Evolutionary conservation across 192 early-diverging fungal species (phyloP).

Genomic region (Backusella tuberculispora): DNA sequence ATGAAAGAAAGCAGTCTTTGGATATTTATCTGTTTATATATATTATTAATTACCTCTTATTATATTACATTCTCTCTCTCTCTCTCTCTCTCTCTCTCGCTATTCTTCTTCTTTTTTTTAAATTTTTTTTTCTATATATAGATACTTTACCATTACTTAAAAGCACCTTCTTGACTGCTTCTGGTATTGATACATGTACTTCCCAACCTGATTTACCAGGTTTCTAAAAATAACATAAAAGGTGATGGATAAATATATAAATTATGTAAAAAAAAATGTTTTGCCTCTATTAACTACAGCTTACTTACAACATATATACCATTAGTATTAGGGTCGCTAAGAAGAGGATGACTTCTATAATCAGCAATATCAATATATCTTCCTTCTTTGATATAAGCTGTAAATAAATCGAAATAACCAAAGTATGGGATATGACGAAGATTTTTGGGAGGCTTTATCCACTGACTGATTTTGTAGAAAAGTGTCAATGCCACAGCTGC

Average conservation of each 20-base stretch:
- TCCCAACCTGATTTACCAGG: neutral
- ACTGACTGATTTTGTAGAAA: neutral
- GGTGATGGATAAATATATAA: neutral
- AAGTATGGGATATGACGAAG: neutral
- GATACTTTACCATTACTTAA: neutral
- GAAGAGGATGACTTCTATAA: neutral
- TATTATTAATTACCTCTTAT: neutral
- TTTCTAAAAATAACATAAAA: neutral
- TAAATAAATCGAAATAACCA: neutral
- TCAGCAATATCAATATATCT: neutral
- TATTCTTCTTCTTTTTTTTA: neutral
- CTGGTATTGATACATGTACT: neutral
- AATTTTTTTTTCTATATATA: neutral
- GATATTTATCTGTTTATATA: neutral
- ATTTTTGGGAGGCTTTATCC: neutral
- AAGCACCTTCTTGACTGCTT: neutral
- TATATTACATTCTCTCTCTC: no score
- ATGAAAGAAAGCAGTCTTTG: neutral
- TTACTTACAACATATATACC: conserved; percentile 1
- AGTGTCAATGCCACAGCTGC: neutral
- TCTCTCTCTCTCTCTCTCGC: no score
- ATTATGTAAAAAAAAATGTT: neutral
- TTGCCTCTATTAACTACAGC: neutral
- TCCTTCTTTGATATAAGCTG: neutral
- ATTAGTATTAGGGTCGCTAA: neutral